Conservation (phyloP, 1,284 basidiomycete species). For the Trichosporon sp. region DNA sequence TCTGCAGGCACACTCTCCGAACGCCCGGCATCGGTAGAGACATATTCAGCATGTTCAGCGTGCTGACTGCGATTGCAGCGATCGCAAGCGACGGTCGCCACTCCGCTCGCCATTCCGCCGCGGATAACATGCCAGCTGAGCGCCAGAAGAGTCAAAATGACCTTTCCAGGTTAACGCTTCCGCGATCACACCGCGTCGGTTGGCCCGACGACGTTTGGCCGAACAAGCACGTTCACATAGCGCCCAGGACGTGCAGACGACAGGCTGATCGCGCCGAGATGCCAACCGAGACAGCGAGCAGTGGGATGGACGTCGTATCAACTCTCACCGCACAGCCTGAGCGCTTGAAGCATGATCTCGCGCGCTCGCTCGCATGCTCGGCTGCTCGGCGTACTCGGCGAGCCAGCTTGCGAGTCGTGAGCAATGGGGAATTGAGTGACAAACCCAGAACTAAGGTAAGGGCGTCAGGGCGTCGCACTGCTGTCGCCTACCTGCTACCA, state of each 20-base stretch:
- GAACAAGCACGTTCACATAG: background rate
- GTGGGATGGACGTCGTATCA: background rate
- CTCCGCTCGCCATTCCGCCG: background rate
- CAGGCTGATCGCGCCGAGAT: too few relatives aligned
- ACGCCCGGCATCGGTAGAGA: too few relatives aligned
- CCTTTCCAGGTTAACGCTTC: background rate
- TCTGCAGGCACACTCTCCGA: background rate
- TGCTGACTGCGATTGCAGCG: too few relatives aligned
- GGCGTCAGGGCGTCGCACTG: background rate
- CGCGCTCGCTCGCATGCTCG: background rate
- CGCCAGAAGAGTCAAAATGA: background rate
- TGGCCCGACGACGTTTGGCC: background rate
- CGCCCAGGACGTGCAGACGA: too few relatives aligned
- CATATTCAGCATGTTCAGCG: too few relatives aligned
- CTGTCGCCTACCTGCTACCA: background rate
- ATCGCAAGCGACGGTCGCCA: background rate
- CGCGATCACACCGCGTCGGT: background rate
- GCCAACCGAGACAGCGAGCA: background rate
- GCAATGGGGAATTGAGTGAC: background rate
- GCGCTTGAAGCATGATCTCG: background rate
- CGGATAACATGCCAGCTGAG: too few relatives aligned
- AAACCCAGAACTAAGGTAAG: slow-evolving; percentile 8
- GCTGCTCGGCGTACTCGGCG: too few relatives aligned
- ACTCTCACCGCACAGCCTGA: background rate
- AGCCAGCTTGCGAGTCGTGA: too few relatives aligned